A percentile compares a stretch with the other conserved stretches of the same genome.
Evolutionary conservation across 2,329 filamentous ascomycete genomes (phyloP).

Genomic region (Alternaria rosae): DNA sequence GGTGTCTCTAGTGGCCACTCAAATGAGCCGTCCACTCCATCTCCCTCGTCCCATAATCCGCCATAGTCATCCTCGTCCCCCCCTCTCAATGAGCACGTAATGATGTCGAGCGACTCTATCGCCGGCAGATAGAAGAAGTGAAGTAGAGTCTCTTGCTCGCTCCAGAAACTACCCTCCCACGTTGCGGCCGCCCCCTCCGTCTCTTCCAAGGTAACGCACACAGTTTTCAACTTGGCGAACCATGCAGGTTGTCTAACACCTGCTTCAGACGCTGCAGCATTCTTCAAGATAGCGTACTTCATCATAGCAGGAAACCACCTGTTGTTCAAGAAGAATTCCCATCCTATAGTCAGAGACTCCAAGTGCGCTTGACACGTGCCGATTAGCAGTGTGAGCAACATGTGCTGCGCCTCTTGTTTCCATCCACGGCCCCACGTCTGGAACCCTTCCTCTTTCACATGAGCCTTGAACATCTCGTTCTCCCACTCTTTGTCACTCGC

Average conservation of each 20-base stretch:
- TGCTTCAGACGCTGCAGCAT: not conserved
- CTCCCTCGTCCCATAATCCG: not conserved
- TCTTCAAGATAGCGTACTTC: not conserved
- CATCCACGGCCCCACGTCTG: not conserved
- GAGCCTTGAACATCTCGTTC: not conserved
- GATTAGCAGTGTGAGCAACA: not conserved
- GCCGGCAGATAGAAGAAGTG: not conserved
- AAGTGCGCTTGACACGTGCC: not conserved
- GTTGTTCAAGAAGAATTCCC: not conserved
- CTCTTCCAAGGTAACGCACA: not conserved
- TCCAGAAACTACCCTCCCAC: not conserved
- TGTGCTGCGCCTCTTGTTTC: not conserved
- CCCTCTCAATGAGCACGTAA: not conserved
- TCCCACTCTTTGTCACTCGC: not conserved
- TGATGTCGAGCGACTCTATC: not conserved
- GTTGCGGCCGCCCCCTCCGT: not conserved
- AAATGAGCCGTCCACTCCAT: not conserved
- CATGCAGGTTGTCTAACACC: not conserved
- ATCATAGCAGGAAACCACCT: not conserved
- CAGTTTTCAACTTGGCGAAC: not conserved
- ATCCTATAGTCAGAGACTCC: not conserved
- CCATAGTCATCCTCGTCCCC: not conserved
- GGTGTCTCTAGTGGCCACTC: conserved; percentile 1
- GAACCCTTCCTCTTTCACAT: not conserved
- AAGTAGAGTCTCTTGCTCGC: not conserved